phyloP scores from a whole-genome alignment of 1,284 basidiomycete species.

The Sphagnurus paluster region DNA sequence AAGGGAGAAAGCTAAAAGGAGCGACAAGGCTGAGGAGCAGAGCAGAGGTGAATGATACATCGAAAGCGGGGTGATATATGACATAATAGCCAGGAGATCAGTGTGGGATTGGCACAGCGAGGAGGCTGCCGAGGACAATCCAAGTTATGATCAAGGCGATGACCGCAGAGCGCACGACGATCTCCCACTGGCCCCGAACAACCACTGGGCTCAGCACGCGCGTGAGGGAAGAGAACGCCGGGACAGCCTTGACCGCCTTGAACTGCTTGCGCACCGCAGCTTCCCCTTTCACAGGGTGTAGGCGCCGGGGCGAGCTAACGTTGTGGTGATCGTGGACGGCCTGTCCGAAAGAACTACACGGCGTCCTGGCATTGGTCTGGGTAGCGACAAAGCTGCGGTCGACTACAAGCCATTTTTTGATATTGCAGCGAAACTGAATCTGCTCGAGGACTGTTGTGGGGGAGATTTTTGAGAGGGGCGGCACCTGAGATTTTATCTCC shows the following conservation, averaged over 20 bases:
- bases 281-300: slow-evolving; percentile 15
- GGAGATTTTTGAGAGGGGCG: slow-evolving; percentile 19
- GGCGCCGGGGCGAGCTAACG: slow-evolving; percentile 3
- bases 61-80: no score
- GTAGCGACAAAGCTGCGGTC: slow-evolving; percentile 6
- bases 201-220: slow-evolving; percentile 68
- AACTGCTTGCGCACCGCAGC: slow-evolving; percentile 37
- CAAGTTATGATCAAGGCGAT: slow-evolving; percentile 37
- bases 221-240: slow-evolving; percentile 72
- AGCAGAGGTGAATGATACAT: no score
- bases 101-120: slow-evolving; percentile 31
- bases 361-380: slow-evolving; percentile 1
- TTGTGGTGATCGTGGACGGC: slow-evolving; percentile 1
- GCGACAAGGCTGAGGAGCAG: background rate
- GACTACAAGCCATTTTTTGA: slow-evolving; percentile 28
- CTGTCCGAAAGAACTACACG: slow-evolving; percentile 8
- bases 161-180: slow-evolving; percentile 41
- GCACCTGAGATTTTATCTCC: slow-evolving; percentile 23
- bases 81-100: slow-evolving; percentile 1
- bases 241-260: slow-evolving; percentile 55
- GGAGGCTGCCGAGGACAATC: slow-evolving; percentile 33
- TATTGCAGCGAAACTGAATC: slow-evolving; percentile 39
- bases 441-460: slow-evolving; percentile 34
- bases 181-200: slow-evolving; percentile 77
- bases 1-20: no score